Percentiles rank a stretch among this genome's conserved stretches.
phyloP scores from a whole-genome alignment of 1,284 basidiomycete genomes.

The Ustilago nuda region DNA sequence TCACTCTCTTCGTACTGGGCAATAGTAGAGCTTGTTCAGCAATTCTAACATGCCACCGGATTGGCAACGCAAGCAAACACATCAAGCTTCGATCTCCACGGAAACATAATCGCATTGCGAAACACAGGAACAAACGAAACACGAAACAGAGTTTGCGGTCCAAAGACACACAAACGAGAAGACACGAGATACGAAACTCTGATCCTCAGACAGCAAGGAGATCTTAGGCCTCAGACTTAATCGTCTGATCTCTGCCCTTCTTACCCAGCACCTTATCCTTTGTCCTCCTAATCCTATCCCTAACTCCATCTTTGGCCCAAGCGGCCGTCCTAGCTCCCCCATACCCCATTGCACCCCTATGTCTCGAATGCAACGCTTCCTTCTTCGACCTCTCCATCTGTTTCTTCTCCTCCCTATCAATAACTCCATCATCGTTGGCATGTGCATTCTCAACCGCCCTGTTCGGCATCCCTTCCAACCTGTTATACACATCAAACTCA shows the following conservation, averaged over 20 bases:
- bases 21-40: too few relatives aligned
- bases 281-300: constrained; percentile 40
- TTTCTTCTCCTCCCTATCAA: constrained; percentile 72
- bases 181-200: neutral
- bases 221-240: constrained; percentile 48
- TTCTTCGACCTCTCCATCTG: constrained; percentile 70
- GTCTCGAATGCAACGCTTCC: constrained; percentile 69
- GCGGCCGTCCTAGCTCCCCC: constrained; percentile 54
- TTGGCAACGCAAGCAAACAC: too few relatives aligned
- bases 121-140: neutral
- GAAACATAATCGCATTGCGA: neutral
- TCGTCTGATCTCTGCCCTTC: constrained; percentile 53
- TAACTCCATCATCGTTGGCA: constrained; percentile 72
- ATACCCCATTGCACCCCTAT: constrained; percentile 67
- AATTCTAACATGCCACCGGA: too few relatives aligned
- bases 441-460: constrained; percentile 73
- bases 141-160: neutral
- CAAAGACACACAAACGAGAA: neutral
- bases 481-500: constrained; percentile 66
- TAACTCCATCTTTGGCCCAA: constrained; percentile 65
- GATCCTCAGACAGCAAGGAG: too few relatives aligned
- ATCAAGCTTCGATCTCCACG: neutral
- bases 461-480: constrained; percentile 62
- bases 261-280: constrained; percentile 48
- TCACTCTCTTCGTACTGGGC: too few relatives aligned